These are phyloP conservation scores for Crucihimalaya himalaica DNA, from an alignment of 345 rosid species.

Conservation along the genomic window DNA sequence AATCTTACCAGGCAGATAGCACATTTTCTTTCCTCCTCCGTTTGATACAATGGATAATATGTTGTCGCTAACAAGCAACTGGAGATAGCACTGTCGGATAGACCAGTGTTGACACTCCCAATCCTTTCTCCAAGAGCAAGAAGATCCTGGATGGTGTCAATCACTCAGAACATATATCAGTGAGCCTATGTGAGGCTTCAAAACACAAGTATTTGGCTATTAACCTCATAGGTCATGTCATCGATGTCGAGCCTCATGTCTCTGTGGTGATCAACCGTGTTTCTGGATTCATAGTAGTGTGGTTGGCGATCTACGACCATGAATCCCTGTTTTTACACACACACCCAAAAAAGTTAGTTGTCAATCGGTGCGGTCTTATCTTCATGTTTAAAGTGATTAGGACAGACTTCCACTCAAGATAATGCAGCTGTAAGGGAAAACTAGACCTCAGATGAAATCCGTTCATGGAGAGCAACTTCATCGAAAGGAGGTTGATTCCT, in stretches of 20 bases:
- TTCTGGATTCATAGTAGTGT: conserved; percentile 58
- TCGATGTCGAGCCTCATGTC: conserved; percentile 91
- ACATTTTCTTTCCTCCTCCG: conserved; percentile 59
- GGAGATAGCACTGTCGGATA: conserved; percentile 59
- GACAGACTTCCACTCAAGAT: neutral
- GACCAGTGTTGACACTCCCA: conserved; percentile 79
- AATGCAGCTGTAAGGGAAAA: neutral
- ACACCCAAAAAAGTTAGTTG: neutral
- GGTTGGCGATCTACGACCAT: conserved; percentile 55
- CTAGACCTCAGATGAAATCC: conserved; percentile 65
- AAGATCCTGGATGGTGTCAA: conserved; percentile 57
- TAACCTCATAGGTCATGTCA: conserved; percentile 86
- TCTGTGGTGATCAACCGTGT: conserved; percentile 64
- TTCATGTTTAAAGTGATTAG: neutral
- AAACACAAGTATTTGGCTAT: neutral
- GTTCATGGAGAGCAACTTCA: conserved; percentile 57
- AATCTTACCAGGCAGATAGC: conserved; percentile 83
- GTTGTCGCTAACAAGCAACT: conserved; percentile 57
- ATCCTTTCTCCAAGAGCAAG: conserved; percentile 90
- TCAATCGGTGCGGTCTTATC: neutral
- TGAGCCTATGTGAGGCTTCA: neutral
- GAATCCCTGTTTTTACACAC: conserved; percentile 50
- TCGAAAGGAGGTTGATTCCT: conserved; percentile 55
- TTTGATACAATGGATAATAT: conserved; percentile 43
- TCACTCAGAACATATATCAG: conserved; percentile 8